Evolutionary conservation across 2,329 filamentous ascomycete species (phyloP), one percentile per base, ranked within the genome.

Genomic region (Trichoderma arundinaceum): DNA sequence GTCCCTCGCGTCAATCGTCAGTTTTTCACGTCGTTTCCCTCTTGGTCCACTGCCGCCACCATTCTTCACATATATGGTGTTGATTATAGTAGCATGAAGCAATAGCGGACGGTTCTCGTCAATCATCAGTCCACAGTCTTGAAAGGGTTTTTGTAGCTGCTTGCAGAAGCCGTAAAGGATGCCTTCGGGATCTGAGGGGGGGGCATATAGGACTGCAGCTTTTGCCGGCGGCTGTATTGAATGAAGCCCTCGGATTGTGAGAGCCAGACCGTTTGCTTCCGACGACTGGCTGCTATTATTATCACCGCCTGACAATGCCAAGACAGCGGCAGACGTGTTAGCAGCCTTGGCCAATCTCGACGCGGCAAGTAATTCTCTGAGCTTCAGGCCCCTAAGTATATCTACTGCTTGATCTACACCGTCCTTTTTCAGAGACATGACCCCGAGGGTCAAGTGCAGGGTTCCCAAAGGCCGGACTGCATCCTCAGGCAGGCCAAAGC

Each of bases 11-110:
- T 91, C 83, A 70, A 89, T 74, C 19, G 78, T 81, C 69, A 84
- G 64, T 70, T 73, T 80, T 66, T 81, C 77, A 12, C 72, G 73
- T 43, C 73, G 73, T 76, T 67, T 77, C 70, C 39, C 69, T 69
- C 65, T 71, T 70, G 72, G 68, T 60, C 66, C 69, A 59, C 72
- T 68, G 62, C 69, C 64, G 56, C 72, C 8, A 35, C 19, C 44
- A 71, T 56, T 69, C 73, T 83, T 86, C 49, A 88, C 87, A 74
- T 97, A 96, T 13, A 93, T 86, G 0, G 93, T 96, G 76, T 97
- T 97, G 58, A 95, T 78, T 4, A 97, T 80, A 0, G 94, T 97
- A 17, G 92, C 92, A 74, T 97, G 94, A 59, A 97, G 78, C 19
- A 91, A 83, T 68, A 97, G 76, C 7, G 87, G 84, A 63, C 92